A percentile compares a stretch with the other conserved stretches of the same genome.
These are phyloP conservation scores for Syncephalastrum sp. DNA, from an alignment of 371 early-diverging fungal species.

Conservation along the genomic window DNA sequence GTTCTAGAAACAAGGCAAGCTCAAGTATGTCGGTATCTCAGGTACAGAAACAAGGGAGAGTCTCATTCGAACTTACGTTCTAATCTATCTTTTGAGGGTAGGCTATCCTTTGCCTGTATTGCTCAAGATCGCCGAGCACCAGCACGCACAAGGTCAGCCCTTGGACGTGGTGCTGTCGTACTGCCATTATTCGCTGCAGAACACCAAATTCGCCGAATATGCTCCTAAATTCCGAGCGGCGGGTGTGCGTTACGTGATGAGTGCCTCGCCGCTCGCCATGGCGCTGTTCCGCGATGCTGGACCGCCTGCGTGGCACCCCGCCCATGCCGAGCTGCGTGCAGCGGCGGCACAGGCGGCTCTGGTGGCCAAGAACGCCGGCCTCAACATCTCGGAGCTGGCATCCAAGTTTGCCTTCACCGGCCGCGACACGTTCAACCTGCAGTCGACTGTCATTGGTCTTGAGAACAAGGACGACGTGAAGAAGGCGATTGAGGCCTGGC, in stretches of 20 bases:
- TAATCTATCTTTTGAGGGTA: constrained; percentile 3
- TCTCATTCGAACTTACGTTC: background rate
- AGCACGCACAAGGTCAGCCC: constrained; percentile 57
- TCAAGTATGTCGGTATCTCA: constrained; percentile 74
- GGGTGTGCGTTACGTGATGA: constrained; percentile 63
- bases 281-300: constrained; percentile 61
- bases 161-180: constrained; percentile 73
- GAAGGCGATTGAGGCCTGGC: constrained; percentile 54
- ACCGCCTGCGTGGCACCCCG: constrained; percentile 80
- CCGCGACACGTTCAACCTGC: constrained; percentile 39
- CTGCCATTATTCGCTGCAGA: constrained; percentile 76
- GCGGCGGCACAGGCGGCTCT: constrained; percentile 53
- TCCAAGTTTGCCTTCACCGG: constrained; percentile 63
- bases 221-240: constrained; percentile 53
- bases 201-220: constrained; percentile 58
- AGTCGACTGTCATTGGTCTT: constrained; percentile 69
- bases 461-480: constrained; percentile 61
- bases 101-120: constrained; percentile 72
- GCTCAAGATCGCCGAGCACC: constrained; percentile 65
- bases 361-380: constrained; percentile 32
- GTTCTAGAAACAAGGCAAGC: constrained; percentile 52
- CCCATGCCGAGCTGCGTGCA: constrained; percentile 51
- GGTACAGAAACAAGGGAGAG: constrained; percentile 34
- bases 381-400: constrained; percentile 61
- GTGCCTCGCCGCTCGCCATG: constrained; percentile 81